Evolutionary conservation across 1,284 basidiomycete species (phyloP).

Genomic region (Marasmius sp.): DNA sequence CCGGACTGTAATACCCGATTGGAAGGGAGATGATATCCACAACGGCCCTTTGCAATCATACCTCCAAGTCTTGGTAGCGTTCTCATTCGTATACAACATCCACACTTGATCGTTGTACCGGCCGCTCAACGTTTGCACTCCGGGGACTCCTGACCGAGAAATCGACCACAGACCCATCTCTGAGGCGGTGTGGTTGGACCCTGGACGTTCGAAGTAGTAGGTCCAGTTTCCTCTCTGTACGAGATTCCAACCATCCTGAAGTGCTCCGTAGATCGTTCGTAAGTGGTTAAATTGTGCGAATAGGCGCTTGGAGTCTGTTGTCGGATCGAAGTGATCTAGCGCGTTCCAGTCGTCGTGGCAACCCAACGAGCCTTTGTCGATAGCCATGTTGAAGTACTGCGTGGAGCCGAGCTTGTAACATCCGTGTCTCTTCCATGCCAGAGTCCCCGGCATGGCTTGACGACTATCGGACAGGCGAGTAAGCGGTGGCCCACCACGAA

Average conservation of each 20-base stretch:
- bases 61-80: conserved; percentile 62
- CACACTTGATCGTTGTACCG: conserved; percentile 68
- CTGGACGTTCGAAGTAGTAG: conserved; percentile 70
- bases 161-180: conserved; percentile 88
- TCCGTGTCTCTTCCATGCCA: conserved; percentile 89
- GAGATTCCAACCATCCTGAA: conserved; percentile 85
- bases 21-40: conserved; percentile 82
- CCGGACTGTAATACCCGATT: conserved; percentile 55
- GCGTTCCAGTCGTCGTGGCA: conserved; percentile 88
- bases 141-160: conserved; percentile 60
- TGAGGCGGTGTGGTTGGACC: conserved; percentile 77
- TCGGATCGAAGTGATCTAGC: conserved; percentile 91
- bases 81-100: conserved; percentile 85
- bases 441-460: conserved; percentile 84
- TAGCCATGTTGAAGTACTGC: conserved; percentile 89
- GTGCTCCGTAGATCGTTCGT: conserved; percentile 63
- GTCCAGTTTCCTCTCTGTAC: conserved; percentile 85
- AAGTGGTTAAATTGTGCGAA: conserved; percentile 74
- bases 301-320: conserved; percentile 70
- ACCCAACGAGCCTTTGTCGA: conserved; percentile 75
- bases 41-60: conserved; percentile 53
- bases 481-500: not conserved
- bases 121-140: conserved; percentile 57
- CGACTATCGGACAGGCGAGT: conserved; percentile 52
- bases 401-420: conserved; percentile 86